These are phyloP conservation scores for Apiospora sp. DNA, from an alignment of 2,329 filamentous ascomycete species.

Conservation along the genomic window DNA sequence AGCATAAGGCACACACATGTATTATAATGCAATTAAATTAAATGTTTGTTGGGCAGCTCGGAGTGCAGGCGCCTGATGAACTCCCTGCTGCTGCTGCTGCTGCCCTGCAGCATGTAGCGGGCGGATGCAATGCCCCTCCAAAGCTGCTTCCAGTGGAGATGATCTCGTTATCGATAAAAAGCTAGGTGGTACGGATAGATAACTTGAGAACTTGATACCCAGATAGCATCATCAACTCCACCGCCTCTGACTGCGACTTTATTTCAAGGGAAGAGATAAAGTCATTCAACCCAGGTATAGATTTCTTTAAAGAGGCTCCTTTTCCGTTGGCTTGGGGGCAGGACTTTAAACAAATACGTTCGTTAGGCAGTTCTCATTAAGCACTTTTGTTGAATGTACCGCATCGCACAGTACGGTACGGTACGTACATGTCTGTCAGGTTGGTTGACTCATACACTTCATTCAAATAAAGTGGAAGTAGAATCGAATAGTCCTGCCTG, in stretches of 20 bases:
- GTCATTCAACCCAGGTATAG: background rate
- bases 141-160: background rate
- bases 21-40: too few relatives aligned
- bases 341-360: background rate
- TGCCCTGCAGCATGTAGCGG: background rate
- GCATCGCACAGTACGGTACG: background rate
- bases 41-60: too few relatives aligned
- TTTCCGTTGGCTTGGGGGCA: background rate
- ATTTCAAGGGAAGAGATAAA: background rate
- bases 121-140: background rate
- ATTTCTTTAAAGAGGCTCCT: background rate
- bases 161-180: background rate
- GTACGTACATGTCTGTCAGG: background rate
- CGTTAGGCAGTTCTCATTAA: background rate
- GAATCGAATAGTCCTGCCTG: conserved; percentile 16
- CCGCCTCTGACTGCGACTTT: background rate
- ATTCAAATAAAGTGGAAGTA: conserved; percentile 5
- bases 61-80: too few relatives aligned
- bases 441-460: background rate
- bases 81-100: too few relatives aligned
- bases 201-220: background rate
- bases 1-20: too few relatives aligned
- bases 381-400: background rate
- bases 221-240: background rate
- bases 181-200: background rate